Evolutionary conservation across 106 monocot species (phyloP).

Genomic region (Dendrobium chrysotoxum): DNA sequence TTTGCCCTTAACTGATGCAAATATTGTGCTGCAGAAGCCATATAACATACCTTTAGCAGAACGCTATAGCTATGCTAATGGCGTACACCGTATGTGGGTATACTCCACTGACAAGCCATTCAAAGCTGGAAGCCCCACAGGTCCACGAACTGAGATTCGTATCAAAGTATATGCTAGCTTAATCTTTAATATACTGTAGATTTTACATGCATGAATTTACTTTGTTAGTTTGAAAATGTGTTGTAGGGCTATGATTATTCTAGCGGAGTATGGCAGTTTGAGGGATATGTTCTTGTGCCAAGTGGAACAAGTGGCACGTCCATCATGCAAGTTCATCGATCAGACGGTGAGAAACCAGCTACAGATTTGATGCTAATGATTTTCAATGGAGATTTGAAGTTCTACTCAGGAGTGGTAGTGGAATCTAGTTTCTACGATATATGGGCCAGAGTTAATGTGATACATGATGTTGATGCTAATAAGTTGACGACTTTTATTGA

Average conservation of each 20-base stretch:
- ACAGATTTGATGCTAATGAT: conserved; percentile 11
- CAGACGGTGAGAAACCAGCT: neutral
- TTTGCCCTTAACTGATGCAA: conserved; percentile 7
- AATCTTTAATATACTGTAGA: neutral
- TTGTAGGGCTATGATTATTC: conserved; percentile 14
- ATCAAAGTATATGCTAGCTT: conserved; percentile 6
- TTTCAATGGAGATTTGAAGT: conserved; percentile 6
- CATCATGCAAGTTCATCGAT: conserved; percentile 13
- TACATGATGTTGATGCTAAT: conserved; percentile 14
- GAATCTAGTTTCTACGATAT: conserved; percentile 6
- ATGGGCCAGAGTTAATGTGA: conserved; percentile 18
- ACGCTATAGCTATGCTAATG: conserved; percentile 17
- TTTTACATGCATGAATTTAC: no score
- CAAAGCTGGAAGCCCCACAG: conserved; percentile 3
- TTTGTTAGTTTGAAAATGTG: no score
- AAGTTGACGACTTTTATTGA: conserved; percentile 5
- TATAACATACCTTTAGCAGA: conserved; percentile 17
- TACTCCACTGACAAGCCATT: conserved; percentile 29
- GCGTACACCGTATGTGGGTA: conserved; percentile 29
- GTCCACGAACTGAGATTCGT: conserved; percentile 34
- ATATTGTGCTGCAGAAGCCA: conserved; percentile 20
- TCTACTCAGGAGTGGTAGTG: neutral
- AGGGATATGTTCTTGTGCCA: conserved; percentile 16
- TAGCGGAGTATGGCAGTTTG: neutral
- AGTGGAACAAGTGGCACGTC: conserved; percentile 9